These are phyloP conservation scores for Cymbopogon flexuosus DNA, from an alignment of 202 grass and related monocot species.

Conservation along the genomic window DNA sequence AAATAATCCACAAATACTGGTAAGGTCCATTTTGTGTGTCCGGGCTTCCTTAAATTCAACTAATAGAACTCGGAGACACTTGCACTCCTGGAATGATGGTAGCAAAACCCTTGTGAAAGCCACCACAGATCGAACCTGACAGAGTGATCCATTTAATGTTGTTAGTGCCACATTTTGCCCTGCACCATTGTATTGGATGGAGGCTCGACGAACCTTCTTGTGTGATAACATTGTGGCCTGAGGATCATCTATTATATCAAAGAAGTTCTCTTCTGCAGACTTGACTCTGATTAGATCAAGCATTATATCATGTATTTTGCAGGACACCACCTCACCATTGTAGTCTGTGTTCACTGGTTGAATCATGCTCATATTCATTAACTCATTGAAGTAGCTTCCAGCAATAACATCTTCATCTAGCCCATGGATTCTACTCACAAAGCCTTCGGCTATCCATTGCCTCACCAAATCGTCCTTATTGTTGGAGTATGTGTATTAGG, in stretches of 20 bases:
- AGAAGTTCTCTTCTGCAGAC: slow-evolving; percentile 6
- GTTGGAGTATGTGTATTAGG: no score
- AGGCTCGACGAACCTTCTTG: not conserved
- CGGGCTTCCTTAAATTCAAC: not conserved
- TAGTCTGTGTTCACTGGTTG: not conserved
- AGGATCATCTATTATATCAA: not conserved
- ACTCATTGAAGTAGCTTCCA: slow-evolving; percentile 16
- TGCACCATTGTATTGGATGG: not conserved
- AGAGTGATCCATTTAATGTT: not conserved
- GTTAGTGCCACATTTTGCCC: not conserved
- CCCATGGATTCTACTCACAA: not conserved
- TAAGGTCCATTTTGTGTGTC: not conserved
- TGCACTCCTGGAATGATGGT: not conserved
- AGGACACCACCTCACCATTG: not conserved
- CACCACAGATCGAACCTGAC: not conserved
- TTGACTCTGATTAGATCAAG: slow-evolving; percentile 19
- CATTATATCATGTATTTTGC: slow-evolving; percentile 25
- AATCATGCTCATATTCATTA: slow-evolving; percentile 16
- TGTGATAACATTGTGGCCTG: not conserved
- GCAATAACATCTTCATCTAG: slow-evolving; percentile 1
- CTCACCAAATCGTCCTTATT: not conserved
- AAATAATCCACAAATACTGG: not conserved
- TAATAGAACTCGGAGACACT: not conserved
- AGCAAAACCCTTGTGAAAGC: not conserved
- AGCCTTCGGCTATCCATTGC: slow-evolving; percentile 31